These are phyloP conservation scores for Scutellaria barbata DNA, from an alignment of 257 asterid species.

Conservation along the genomic window DNA sequence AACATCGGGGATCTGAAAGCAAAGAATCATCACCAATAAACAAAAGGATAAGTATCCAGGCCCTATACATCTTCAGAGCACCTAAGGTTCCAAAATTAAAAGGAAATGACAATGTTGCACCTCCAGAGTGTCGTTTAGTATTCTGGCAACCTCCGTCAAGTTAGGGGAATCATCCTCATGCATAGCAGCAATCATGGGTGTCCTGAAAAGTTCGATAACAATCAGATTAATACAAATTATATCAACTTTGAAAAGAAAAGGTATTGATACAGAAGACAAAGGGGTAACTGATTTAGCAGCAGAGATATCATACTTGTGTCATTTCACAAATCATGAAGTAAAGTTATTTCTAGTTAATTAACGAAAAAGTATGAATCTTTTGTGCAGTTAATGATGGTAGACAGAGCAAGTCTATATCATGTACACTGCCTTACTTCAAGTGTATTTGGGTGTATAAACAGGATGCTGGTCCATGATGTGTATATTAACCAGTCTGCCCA, in stretches of 20 bases:
- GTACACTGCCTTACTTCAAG: background rate
- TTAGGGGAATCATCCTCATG: constrained; percentile 86
- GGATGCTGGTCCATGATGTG: background rate
- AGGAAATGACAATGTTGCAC: constrained; percentile 36
- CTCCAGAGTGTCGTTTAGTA: constrained; percentile 66
- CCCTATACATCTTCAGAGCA: background rate
- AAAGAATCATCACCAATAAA: background rate
- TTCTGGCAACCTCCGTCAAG: constrained; percentile 70
- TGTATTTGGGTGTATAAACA: background rate
- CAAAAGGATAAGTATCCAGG: background rate
- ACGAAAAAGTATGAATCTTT: background rate
- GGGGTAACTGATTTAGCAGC: background rate
- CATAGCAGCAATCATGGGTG: constrained; percentile 83
- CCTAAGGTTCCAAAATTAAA: background rate
- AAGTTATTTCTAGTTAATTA: no score
- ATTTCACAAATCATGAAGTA: background rate
- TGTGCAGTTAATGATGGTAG: background rate
- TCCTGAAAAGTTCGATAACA: constrained; percentile 44
- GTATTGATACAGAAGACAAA: background rate
- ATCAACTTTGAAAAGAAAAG: background rate
- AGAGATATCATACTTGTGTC: background rate
- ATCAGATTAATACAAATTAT: background rate
- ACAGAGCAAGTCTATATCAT: background rate
- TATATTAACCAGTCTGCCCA: no score
- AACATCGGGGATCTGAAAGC: constrained; percentile 59